Evolutionary conservation across 2,329 filamentous ascomycete species (phyloP).

Genomic region (Colletotrichum brevisporum): DNA sequence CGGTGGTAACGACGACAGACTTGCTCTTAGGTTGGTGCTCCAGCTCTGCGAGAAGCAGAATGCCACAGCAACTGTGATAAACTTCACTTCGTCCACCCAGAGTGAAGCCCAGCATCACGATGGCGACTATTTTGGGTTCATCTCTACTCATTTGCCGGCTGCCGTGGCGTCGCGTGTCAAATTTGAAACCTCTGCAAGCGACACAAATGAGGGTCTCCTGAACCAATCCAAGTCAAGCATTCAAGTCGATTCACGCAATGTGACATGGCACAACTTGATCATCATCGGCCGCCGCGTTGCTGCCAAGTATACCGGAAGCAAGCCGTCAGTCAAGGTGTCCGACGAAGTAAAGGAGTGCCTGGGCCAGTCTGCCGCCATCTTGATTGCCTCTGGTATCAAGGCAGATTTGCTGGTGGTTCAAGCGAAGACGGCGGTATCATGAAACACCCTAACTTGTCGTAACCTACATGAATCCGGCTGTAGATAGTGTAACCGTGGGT

Average conservation of each 20-base stretch:
- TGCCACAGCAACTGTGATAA: conserved; percentile 83
- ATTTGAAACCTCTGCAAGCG: conserved; percentile 38
- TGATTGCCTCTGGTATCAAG: conserved; percentile 44
- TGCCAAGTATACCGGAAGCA: conserved; percentile 30
- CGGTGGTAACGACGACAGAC: conserved; percentile 84
- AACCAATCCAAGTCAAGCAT: conserved; percentile 33
- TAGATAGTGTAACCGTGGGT: too few species aligned
- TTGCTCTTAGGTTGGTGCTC: conserved; percentile 84
- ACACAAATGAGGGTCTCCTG: conserved; percentile 27
- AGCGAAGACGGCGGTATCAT: conserved; percentile 19
- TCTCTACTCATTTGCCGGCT: conserved; percentile 44
- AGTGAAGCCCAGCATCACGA: conserved; percentile 34
- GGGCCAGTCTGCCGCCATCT: conserved; percentile 40
- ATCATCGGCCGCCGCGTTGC: conserved; percentile 46
- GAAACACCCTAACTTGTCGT: not conserved
- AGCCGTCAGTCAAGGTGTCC: conserved; percentile 20
- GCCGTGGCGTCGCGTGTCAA: conserved; percentile 44
- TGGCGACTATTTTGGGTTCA: conserved; percentile 46
- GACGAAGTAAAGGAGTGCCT: conserved; percentile 48
- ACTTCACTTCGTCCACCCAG: conserved; percentile 46
- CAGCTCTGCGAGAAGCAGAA: conserved; percentile 86
- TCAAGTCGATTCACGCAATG: conserved; percentile 22
- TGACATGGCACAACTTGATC: conserved; percentile 45
- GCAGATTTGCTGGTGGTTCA: conserved; percentile 48
- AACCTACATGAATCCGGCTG: too few species aligned